Conservation (phyloP, 768 basidiomycete genomes). For the Phylloporus sp. region DNA sequence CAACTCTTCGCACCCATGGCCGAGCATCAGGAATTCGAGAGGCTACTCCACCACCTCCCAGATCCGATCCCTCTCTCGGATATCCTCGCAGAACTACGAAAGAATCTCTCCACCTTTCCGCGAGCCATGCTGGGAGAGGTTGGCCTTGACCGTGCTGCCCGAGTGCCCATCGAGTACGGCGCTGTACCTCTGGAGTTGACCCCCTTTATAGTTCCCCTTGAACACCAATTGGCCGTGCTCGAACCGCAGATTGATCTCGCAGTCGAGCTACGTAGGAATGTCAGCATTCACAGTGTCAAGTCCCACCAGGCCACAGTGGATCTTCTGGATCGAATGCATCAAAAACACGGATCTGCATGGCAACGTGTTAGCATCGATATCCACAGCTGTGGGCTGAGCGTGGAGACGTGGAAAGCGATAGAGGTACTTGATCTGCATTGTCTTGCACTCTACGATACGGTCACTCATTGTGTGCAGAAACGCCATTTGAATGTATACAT, state of each 20-base stretch:
- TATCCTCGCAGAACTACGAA: conserved; percentile 57
- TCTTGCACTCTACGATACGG: not conserved
- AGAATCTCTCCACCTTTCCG: conserved; percentile 58
- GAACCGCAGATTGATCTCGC: conserved; percentile 86
- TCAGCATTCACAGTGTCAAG: conserved; percentile 88
- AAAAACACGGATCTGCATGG: conserved; percentile 57
- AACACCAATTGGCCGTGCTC: conserved; percentile 78
- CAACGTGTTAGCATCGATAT: conserved; percentile 74
- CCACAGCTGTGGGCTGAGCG: conserved; percentile 85
- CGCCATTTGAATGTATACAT: conserved; percentile 75
- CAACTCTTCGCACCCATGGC: conserved; percentile 52
- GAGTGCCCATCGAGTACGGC: conserved; percentile 59
- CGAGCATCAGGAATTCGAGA: conserved; percentile 43
- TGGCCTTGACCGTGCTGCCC: conserved; percentile 80
- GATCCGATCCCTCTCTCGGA: conserved; percentile 60
- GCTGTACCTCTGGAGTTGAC: conserved; percentile 56
- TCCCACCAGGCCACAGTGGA: conserved; percentile 65
- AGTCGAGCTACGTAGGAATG: conserved; percentile 67
- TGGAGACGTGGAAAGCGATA: conserved; percentile 68
- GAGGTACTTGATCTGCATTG: conserved; percentile 48
- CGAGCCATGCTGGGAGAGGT: conserved; percentile 89
- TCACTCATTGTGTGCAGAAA: conserved; percentile 42
- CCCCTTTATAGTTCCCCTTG: conserved; percentile 72
- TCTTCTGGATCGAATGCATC: conserved; percentile 55
- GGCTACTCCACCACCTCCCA: conserved; percentile 64